These are phyloP conservation scores for Thalia dealbata DNA, from an alignment of 176 grass and related monocot species.

Conservation along the genomic window DNA sequence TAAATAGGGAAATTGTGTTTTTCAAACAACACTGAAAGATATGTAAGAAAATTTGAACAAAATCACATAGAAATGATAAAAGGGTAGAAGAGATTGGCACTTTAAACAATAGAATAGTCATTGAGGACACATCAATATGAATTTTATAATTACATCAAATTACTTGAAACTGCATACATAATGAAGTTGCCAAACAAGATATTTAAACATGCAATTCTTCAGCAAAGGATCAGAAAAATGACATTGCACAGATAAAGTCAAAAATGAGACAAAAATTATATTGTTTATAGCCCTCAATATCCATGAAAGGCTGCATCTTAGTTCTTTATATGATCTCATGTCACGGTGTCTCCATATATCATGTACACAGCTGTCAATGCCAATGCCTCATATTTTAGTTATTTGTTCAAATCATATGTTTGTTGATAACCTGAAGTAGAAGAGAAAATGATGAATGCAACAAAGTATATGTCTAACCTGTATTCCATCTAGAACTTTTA, in stretches of 20 bases:
- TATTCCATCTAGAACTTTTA: constrained; percentile 95
- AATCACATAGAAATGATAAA: background rate
- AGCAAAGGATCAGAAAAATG: too few relatives aligned
- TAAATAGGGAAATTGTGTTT: too few relatives aligned
- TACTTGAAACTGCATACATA: background rate
- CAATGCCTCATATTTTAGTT: background rate
- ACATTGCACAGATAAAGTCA: too few relatives aligned
- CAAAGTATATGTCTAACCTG: constrained; percentile 44
- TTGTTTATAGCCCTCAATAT: background rate
- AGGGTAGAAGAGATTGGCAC: too few relatives aligned
- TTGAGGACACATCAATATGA: background rate
- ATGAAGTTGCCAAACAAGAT: too few relatives aligned
- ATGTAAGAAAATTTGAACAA: background rate
- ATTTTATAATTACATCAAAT: background rate
- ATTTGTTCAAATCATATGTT: background rate
- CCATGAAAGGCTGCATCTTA: too few relatives aligned
- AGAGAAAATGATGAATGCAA: background rate
- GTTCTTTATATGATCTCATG: background rate
- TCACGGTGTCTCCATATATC: background rate
- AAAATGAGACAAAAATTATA: too few relatives aligned
- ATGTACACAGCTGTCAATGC: background rate
- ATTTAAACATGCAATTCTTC: too few relatives aligned
- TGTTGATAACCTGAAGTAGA: background rate
- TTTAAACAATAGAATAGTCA: background rate
- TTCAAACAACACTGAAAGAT: too few relatives aligned